Evolutionary conservation across 148 eudicot species (phyloP).

Genomic region (Chenopodium quinoa): DNA sequence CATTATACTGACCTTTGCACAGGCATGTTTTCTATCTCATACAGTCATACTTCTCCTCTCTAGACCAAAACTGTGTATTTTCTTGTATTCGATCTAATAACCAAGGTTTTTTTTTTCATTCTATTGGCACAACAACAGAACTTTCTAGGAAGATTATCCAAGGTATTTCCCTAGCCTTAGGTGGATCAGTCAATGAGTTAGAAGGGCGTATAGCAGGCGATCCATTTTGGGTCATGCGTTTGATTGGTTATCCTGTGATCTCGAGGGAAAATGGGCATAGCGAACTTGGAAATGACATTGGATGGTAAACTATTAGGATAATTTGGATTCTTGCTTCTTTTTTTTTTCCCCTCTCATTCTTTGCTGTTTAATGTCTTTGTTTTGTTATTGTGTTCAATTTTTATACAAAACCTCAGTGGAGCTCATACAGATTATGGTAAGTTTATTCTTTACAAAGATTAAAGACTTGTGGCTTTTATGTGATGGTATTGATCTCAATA

Average conservation of each 20-base stretch:
- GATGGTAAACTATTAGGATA: slow-evolving; percentile 49
- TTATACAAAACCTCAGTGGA: slow-evolving; percentile 53
- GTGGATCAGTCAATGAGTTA: slow-evolving; percentile 57
- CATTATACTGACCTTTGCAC: slow-evolving; percentile 69
- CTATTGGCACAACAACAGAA: slow-evolving; percentile 39
- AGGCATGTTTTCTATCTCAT: slow-evolving; percentile 37
- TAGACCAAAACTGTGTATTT: neutral
- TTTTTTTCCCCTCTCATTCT: neutral
- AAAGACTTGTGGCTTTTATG: slow-evolving; percentile 1
- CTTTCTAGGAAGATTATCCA: slow-evolving; percentile 82
- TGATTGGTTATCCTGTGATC: slow-evolving; percentile 78
- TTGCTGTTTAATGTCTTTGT: slow-evolving; percentile 14
- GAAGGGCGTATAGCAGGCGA: slow-evolving; percentile 85
- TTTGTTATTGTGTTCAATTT: slow-evolving; percentile 20
- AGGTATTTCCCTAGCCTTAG: slow-evolving; percentile 85
- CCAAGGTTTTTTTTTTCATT: neutral
- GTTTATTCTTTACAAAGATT: slow-evolving; percentile 11
- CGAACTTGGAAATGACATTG: slow-evolving; percentile 54
- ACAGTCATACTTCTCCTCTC: neutral
- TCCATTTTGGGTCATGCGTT: slow-evolving; percentile 94
- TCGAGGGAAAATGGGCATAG: slow-evolving; percentile 36
- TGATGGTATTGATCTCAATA: neutral
- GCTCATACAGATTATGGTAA: slow-evolving; percentile 97
- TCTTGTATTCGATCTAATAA: neutral
- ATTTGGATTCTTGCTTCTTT: neutral